Base-by-base conservation (phyloP, 148 eudicot species). In the Gaultheria prostrata region DNA sequence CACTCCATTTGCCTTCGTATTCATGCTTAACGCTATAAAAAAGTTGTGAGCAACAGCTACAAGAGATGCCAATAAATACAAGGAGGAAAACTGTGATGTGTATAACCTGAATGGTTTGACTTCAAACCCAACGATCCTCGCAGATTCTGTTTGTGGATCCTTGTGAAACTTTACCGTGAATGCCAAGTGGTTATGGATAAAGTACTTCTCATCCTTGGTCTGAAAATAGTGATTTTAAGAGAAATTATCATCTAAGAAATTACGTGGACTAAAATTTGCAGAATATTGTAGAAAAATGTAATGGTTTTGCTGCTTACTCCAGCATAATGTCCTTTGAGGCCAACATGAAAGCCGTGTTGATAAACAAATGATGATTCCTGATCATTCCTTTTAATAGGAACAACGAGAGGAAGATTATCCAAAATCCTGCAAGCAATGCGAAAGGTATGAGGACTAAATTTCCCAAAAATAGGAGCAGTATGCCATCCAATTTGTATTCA, bases 381-480 rank as follows among this genome's bases (percentile, higher is more conserved):
- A 48, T 85, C 89, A 35, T 43, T 32, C 83, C 91, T 91, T 61
- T 45, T 88, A 18, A 87, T 77, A 2, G 90, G 89, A 87, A 89
- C 91, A 63, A 91, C 93, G 74, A 89, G 83, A 56, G 93, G 91
- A 78, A 91, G 93, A 86, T 91, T 91, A 82, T 91, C 93, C 85
- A 91, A 76, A 53, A 91, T 89, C 91, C 93, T 91, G 86, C 33
- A 50, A 74, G 30, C 2, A 17, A 79, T 69, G 73, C 33, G 70
- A 85, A 51, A 77, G 0, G 24, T 53, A 82, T 17, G 45, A 79
- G 77, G 7, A 6, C 48, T 5, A 69, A 2, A 67, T 67, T 57
- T 24, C 21, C 28, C 7, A 32, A 48, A 6, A 77, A 46, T 26
- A 1, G 53, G 75, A 78, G 49, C 50, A 49, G 14, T 48, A 69